Evolutionary conservation across 2,329 filamentous ascomycete genomes (phyloP).

Genomic region (Penicillium sp.): DNA sequence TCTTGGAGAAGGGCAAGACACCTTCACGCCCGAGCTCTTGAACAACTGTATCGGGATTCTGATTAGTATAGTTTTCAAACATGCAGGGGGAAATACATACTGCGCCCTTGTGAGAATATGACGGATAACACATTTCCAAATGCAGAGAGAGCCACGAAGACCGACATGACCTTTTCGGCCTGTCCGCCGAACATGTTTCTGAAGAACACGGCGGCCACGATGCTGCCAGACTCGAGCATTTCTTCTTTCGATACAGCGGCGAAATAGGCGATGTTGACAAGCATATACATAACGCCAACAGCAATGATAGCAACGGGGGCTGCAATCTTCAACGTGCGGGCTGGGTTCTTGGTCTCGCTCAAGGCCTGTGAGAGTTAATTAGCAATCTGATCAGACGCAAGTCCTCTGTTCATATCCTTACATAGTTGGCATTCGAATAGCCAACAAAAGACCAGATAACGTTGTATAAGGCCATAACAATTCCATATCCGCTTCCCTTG

Average conservation of each 20-base stretch:
- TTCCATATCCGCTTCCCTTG: slow-evolving; percentile 40
- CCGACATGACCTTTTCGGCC: slow-evolving; percentile 57
- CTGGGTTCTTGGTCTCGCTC: slow-evolving; percentile 56
- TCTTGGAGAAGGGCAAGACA: slow-evolving; percentile 61
- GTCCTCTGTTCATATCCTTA: slow-evolving; percentile 27
- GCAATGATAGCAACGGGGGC: slow-evolving; percentile 55
- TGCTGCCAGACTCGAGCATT: slow-evolving; percentile 52
- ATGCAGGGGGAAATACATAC: slow-evolving; percentile 21
- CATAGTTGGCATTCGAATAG: slow-evolving; percentile 62
- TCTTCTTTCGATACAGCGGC: slow-evolving; percentile 57
- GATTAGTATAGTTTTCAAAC: neutral
- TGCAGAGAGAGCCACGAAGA: slow-evolving; percentile 58
- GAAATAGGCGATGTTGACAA: slow-evolving; percentile 60
- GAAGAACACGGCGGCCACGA: slow-evolving; percentile 59
- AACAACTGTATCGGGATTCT: slow-evolving; percentile 27
- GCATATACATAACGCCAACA: slow-evolving; percentile 56
- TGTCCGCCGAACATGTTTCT: slow-evolving; percentile 57
- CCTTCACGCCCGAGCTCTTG: slow-evolving; percentile 68
- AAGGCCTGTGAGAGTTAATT: slow-evolving; percentile 37
- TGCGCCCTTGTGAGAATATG: slow-evolving; percentile 48
- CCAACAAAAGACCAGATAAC: slow-evolving; percentile 62
- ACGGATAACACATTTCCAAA: slow-evolving; percentile 62
- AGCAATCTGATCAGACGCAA: slow-evolving; percentile 8
- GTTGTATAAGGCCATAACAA: slow-evolving; percentile 60
- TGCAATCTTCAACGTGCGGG: slow-evolving; percentile 57